Percentiles rank a stretch among this genome's conserved stretches.
These are phyloP conservation scores for Pigoraptor vietnamica DNA, from an alignment of 78 protist genomes.

Conservation along the genomic window DNA sequence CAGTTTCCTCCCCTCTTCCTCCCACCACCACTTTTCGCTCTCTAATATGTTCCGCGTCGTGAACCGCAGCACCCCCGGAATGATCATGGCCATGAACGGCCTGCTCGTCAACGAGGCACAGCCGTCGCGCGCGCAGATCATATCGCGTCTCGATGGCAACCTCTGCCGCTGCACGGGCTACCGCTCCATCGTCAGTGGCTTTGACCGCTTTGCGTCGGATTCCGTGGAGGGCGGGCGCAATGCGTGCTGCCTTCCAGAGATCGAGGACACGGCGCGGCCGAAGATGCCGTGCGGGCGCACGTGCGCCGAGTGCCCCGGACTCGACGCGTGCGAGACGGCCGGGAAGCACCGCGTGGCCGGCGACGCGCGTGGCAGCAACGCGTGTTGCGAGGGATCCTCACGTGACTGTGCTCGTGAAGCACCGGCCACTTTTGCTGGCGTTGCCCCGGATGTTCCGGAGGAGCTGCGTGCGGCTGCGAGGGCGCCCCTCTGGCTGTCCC, in stretches of 20 bases:
- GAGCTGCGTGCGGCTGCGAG: background rate
- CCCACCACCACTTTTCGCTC: background rate
- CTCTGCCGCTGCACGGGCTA: slow-evolving; percentile 95
- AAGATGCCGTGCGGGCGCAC: background rate
- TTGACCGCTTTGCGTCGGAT: background rate
- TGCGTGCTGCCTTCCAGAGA: background rate
- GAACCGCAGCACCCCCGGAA: slow-evolving; percentile 78
- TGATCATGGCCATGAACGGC: slow-evolving; percentile 52
- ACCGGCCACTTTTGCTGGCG: background rate
- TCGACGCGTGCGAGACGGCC: background rate
- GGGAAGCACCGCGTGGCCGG: background rate
- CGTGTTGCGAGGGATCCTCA: background rate
- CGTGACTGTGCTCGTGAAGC: too few relatives aligned
- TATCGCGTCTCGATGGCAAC: slow-evolving; percentile 62
- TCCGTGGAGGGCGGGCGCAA: background rate
- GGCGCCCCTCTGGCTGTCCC: background rate
- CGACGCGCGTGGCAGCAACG: background rate
- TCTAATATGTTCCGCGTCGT: background rate
- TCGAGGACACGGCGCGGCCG: background rate
- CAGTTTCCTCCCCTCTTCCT: background rate
- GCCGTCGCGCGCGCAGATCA: slow-evolving; percentile 8
- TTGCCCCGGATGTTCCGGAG: background rate
- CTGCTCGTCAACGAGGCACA: background rate
- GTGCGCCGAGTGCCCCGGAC: background rate
- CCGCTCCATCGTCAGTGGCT: background rate